Conservation (phyloP, 192 early-diverging fungal genomes). For the Backusella liffmaniae region DNA sequence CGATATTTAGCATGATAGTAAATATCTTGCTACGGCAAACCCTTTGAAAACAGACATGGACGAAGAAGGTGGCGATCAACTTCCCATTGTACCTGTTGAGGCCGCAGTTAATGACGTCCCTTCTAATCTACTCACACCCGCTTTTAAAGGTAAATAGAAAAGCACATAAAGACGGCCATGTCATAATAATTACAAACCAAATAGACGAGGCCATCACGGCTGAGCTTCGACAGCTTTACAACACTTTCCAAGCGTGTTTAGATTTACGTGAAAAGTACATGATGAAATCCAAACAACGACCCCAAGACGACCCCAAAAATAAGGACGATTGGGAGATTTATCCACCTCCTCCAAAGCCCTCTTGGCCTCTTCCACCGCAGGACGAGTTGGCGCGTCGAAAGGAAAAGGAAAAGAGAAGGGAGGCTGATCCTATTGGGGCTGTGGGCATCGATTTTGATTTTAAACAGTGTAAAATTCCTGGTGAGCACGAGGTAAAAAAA, state of each 20-base stretch:
- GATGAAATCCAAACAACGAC: conserved; percentile 62
- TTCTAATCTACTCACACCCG: not conserved
- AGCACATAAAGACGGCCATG: too few species aligned
- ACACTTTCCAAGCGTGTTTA: conserved; percentile 68
- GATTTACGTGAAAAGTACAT: conserved; percentile 86
- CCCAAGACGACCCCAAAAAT: conserved; percentile 86
- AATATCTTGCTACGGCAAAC: conserved; percentile 14
- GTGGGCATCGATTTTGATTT: conserved; percentile 45
- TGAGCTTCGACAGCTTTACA: conserved; percentile 64
- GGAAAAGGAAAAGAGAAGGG: conserved; percentile 28
- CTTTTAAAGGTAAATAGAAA: conserved; percentile 6
- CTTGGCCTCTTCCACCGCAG: conserved; percentile 49
- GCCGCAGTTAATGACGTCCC: not conserved
- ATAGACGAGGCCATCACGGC: conserved; percentile 43
- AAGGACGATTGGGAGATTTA: conserved; percentile 76
- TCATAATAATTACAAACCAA: not conserved
- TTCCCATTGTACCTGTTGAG: not conserved
- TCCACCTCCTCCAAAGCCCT: conserved; percentile 77
- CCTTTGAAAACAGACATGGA: not conserved
- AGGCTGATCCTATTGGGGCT: conserved; percentile 31
- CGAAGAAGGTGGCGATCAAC: not conserved
- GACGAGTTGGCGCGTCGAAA: conserved; percentile 21
- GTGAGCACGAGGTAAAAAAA: conserved; percentile 25
- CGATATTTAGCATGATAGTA: conserved; percentile 17
- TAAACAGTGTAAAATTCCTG: conserved; percentile 43